Base-by-base conservation (phyloP, 2,329 filamentous ascomycete species). In the Cladosporium phlei region DNA sequence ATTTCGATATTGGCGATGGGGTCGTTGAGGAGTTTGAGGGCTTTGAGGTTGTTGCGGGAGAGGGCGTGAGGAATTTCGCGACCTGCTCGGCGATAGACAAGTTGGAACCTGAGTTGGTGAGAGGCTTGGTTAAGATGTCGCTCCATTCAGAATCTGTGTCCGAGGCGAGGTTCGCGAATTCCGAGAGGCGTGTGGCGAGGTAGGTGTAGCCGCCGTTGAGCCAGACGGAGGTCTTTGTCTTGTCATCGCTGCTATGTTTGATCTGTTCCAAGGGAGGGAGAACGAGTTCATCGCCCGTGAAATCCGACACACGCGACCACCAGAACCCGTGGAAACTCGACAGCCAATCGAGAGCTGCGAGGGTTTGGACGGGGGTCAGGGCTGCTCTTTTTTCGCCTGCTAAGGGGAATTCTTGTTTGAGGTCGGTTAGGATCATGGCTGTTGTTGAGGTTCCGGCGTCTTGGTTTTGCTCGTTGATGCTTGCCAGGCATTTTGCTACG, bases 141-240 rank as follows among this genome's bases (percentile, higher is more conserved):
- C 69, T 74, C 80, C 81, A 85, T 56, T 82, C 78, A 0, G 74
- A 77, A 12, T 67, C 62, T 0, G 57, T 49, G 38, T 80, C 76
- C 0, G 61, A 52, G 0, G 56, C 64, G 0, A 85, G 70, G 0
- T 61, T 64, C 1, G 58, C 59, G 49, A 78, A 83, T 58, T 86
- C 82, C 14, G 61, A 72, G 6, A 68, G 68, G 4, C 82, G 72
- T 0, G 82, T 86, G 1, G 79, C 77, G 0, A 86, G 76, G 54
- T 85, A 85, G 0, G 81, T 84, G 56, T 86, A 86, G 0, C 82
- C 82, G 1, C 82, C 82, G 33, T 85, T 82, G 5, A 81, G 62
- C 82, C 82, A 85, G 17, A 59, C 37, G 9, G 46, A 34, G 19
- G 22, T 32, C 2, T 2, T 19, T n/a, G 19, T 12, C 5, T 17